Evolutionary conservation across 345 rosid species (phyloP).

Genomic region (Lumnitzera racemosa): DNA sequence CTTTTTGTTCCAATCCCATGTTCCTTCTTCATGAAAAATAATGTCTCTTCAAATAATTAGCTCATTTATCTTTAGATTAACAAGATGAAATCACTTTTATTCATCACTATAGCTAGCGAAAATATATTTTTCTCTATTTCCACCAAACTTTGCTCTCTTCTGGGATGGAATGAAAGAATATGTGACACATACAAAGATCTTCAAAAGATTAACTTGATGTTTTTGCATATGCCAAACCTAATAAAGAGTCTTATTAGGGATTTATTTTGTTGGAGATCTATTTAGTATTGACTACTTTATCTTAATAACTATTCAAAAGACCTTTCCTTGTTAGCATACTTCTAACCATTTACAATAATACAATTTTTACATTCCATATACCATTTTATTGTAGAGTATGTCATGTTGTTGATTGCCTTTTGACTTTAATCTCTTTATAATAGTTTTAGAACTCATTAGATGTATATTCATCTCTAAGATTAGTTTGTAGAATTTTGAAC

Average conservation of each 20-base stretch:
- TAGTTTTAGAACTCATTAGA: background rate
- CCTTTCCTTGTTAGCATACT: slow-evolving; percentile 1
- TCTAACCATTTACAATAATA: slow-evolving; percentile 3
- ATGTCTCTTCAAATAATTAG: too few relatives aligned
- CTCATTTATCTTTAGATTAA: too few relatives aligned
- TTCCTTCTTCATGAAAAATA: too few relatives aligned
- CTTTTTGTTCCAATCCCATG: too few relatives aligned
- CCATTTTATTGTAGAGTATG: too few relatives aligned
- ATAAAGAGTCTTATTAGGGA: too few relatives aligned
- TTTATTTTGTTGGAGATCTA: background rate
- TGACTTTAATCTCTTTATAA: background rate
- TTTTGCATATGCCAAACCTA: too few relatives aligned
- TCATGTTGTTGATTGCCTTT: background rate
- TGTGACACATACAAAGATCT: background rate
- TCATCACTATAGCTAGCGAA: too few relatives aligned
- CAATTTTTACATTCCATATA: background rate
- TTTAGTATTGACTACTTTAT: background rate
- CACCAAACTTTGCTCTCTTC: too few relatives aligned
- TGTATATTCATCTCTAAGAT: slow-evolving; percentile 1
- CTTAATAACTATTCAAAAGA: background rate
- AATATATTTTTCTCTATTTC: too few relatives aligned
- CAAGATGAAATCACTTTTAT: too few relatives aligned
- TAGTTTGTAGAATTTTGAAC: background rate
- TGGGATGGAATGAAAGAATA: background rate
- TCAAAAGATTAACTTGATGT: too few relatives aligned